Base-by-base conservation (phyloP, 2,329 filamentous ascomycete species). In the Exophiala phaeomuriformis region DNA sequence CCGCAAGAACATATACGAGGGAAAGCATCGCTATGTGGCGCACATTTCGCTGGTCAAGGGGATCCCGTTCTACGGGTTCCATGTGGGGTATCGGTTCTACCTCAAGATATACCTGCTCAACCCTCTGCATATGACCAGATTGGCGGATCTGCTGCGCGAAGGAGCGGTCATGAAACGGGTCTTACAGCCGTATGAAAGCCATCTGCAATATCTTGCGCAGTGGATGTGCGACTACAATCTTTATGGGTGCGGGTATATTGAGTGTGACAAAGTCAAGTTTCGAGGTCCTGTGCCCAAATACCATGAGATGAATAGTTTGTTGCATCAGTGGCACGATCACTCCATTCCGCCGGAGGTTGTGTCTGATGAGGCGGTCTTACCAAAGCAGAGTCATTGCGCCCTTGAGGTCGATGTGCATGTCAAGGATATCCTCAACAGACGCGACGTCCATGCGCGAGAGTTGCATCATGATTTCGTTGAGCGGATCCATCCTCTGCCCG, bases 151-250 rank as follows among this genome's bases (percentile, higher is more conserved):
- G 45, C 76, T 98, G 40, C 84, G 88, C 12, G 90, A 95, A 69
- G 93, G 93, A 5, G 85, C 85, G 31, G 84, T 98, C 41, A 81
- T 97, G 80, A 88, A 88, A 66, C 81, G 80, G 55, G 78, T 81
- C 28, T 85, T 98, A 41, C 91, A 97, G 65, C 91, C 93, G 0
- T 95, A 93, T 66, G 93, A 98, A 71, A 90, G 88, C 12, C 94
- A 98, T 67, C 70, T 97, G 57, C 89, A 95, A 66, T 97, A 90
- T 67, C 73, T 96, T 5, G 77, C 93, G 6, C 94, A 98, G 70
- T 98, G 94, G 81, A 97, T 98, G 93, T 86, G 85, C 60, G 94
- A 98, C 68, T 98, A 94, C 75, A 98, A 96, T 66, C 75, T 98
- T 61, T 97, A 95, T 68, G 94, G 94, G 4, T 98, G 93, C 66